Conservation (phyloP, 495 filamentous ascomycete species). For the Annulohypoxylon moriforme region DNA sequence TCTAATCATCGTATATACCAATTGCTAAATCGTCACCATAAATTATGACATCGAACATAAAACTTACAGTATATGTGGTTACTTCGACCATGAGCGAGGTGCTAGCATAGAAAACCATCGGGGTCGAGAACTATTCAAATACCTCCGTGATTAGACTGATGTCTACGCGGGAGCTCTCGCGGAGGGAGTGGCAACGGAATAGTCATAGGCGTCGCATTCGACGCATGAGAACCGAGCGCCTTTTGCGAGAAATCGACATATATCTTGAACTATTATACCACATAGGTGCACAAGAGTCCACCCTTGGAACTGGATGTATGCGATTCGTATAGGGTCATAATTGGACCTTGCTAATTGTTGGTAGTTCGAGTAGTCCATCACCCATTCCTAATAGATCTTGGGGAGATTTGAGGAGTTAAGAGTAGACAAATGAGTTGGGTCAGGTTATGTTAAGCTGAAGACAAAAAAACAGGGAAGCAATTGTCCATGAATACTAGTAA, state of each 20-base stretch:
- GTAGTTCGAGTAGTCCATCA: not conserved
- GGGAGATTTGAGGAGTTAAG: not conserved
- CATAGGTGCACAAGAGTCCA: not conserved
- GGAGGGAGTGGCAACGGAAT: conserved; percentile 14
- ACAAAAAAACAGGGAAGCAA: too few species aligned
- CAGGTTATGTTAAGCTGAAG: too few species aligned
- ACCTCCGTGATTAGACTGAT: not conserved
- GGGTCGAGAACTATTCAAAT: not conserved
- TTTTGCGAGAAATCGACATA: conserved; percentile 15
- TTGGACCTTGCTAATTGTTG: not conserved
- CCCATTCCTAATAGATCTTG: not conserved
- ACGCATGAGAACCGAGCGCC: conserved; percentile 6
- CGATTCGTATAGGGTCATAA: not conserved
- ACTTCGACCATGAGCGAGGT: conserved; percentile 31
- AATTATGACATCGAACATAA: conserved; percentile 34
- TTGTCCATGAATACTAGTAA: too few species aligned
- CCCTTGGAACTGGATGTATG: not conserved
- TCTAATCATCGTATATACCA: not conserved
- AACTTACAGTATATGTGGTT: conserved; percentile 30
- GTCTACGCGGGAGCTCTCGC: conserved; percentile 32
- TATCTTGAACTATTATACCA: conserved; percentile 18
- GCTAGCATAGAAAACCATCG: conserved; percentile 8
- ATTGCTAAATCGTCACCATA: not conserved
- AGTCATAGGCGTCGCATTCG: conserved; percentile 1
- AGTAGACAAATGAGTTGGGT: too few species aligned